Base-by-base conservation (phyloP, 768 basidiomycete genomes). In the Leucocoprinus leucothites region DNA sequence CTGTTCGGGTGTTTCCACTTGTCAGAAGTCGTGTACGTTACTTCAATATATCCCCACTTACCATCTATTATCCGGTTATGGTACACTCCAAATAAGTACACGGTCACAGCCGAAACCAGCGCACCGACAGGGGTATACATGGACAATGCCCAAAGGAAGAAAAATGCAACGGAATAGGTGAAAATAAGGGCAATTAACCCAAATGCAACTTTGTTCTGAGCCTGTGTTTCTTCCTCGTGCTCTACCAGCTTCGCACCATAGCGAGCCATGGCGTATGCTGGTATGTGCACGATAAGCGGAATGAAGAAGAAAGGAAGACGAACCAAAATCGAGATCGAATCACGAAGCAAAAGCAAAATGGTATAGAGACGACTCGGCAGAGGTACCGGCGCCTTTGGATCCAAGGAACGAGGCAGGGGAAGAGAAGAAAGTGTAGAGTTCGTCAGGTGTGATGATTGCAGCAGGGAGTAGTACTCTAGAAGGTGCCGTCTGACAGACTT, bases 201-300 rank as follows among this genome's bases (percentile, higher is more conserved):
- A 62, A 96, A 87, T 11, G 90, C 86, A 43, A 97, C 83, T 77
- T 99, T 99, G 76, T 93, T 98, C 77, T 98, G 95, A 42, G 96
- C 97, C 69, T 92, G 88, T 9, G 92, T 89, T 68, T 98, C 96
- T 69, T 98, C 88, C 67, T 98, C 94, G 58, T 93, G 84, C 63
- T 89, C 80, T 34, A 81, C 85, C 35, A 96, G 72, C 44, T 80
- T 72, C 18, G 88, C 89, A 43, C 91, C 93, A 49, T 87, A 63
- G 26, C 85, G 78, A 11, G 84, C 87, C 75, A 96, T 85, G 57
- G 86, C 71, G 71, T 98, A 98, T 44, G 89, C 85, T 3, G 97
- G 97, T 11, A 85, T 69, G 56, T 94, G 91, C 51, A 95, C 73
- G 53, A 96, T 65, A 25, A 97, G 77, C 1, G 96, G 96, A 46